Evolutionary conservation across 257 asterid species (phyloP).

Genomic region (Nemophila menziesii): DNA sequence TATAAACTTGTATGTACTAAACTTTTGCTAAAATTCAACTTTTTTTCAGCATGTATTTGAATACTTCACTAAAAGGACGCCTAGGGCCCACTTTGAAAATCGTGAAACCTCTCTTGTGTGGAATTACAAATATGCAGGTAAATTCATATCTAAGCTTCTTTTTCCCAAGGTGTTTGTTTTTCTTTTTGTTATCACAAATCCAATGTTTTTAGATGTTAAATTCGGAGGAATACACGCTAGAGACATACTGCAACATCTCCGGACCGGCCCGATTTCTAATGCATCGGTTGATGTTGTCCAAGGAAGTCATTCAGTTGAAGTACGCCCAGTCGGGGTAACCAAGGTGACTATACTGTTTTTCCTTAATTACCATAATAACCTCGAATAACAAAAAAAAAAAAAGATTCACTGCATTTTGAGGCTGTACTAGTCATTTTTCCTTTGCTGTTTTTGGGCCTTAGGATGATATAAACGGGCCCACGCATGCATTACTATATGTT

Average conservation of each 20-base stretch:
- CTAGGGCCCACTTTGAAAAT: constrained; percentile 71
- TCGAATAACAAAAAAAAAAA: neutral
- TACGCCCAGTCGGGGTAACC: constrained; percentile 92
- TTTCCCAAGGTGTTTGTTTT: constrained; percentile 6
- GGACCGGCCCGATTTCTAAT: constrained; percentile 97
- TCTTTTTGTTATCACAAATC: constrained; percentile 3
- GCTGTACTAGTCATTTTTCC: no score
- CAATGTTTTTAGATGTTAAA: constrained; percentile 49
- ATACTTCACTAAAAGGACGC: constrained; percentile 96
- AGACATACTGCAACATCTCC: constrained; percentile 97
- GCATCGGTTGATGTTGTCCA: constrained; percentile 93
- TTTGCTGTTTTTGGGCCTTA: no score
- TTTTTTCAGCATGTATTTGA: constrained; percentile 78
- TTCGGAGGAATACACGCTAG: constrained; percentile 98
- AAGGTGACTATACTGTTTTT: constrained; percentile 40
- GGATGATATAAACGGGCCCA: no score
- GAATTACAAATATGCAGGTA: constrained; percentile 97
- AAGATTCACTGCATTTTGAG: neutral
- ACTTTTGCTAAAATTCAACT: constrained; percentile 10
- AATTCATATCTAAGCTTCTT: no score
- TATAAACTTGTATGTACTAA: constrained; percentile 7
- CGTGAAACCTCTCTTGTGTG: constrained; percentile 94
- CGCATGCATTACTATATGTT: no score
- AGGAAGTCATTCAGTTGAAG: constrained; percentile 91
- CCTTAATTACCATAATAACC: neutral